Base-by-base conservation (phyloP, 805 yeast species). In the Cyberlindnera xishuangbannaensis region DNA sequence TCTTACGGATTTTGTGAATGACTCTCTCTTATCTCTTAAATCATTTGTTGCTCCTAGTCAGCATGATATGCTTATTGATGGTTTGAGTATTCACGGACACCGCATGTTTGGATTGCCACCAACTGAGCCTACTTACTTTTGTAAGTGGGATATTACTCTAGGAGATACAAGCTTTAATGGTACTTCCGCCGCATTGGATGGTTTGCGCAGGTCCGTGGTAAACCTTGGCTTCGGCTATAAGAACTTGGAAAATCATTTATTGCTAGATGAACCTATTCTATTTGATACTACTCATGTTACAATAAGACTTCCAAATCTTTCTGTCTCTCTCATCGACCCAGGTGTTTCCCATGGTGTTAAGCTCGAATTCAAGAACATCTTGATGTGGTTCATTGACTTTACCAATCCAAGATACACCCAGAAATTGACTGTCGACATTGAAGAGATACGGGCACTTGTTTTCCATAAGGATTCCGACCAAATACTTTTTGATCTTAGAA, bases 41-140 rank as follows among this genome's bases (percentile, higher is more conserved):
- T 22, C 23, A 4, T 45, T 39, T 23, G 24, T 33, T 7, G 28
- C 39, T 13, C 31, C 44, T 6, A 17, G 35, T 2, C 34, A 25
- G 9, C 41, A 34, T 16, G 75, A 76, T 27, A 45, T 83, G 19
- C 44, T 53, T 4, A 65, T 83, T 30, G 82, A 80, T 48, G 77
- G 80, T 1, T 51, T 82, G 10, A 50, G 68, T 3, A 65, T 85
- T 16, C 94, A 84, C 55, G 94, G 95, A 1, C 95, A 90, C 55
- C 67, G 97, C 49, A 77, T 88, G 78, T 86, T 86, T 62, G 98
- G 98, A 0, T 53, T 86, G 3, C 95, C 95, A 0, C 97, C 97
- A 0, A 63, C 67, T 7, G 95, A 85, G 51, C 86, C 90, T 1
- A 85, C 97, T 0, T 92, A 84, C 52, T 76, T 73, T 43, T 87